Base-by-base conservation (phyloP, 768 basidiomycete genomes). In the Boletus reticulatus region DNA sequence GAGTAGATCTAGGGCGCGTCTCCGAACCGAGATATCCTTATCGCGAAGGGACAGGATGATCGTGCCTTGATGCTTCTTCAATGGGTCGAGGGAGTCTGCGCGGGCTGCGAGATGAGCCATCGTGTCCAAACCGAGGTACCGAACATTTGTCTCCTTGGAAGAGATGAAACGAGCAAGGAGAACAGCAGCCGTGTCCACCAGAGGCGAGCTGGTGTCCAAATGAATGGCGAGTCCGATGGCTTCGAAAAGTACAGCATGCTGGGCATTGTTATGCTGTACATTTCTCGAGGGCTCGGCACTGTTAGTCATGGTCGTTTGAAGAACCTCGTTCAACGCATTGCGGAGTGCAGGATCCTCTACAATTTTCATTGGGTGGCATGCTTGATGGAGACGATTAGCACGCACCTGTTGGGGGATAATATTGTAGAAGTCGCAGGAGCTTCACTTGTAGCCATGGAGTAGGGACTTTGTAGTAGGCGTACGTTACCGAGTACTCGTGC, bases 361-460 rank as follows among this genome's bases (percentile, higher is more conserved):
- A 20, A 41, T n/a, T 11, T 45, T 38, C 17, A 32, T 52, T 56
- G 52, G 59, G 43, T 39, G 50, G 50, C 6, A 46, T 47, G 36
- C 53, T 48, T 50, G 20, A 48, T 31, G 34, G 34, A 42, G 41
- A 39, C 6, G 49, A 51, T 37, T 31, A 12, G 16, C 27, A 69
- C 83, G 60, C 57, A 94, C 95, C 94, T 56, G 96, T 88, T 4
- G 97, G 92, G 8, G 96, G 87, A 68, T 98, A 98, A 70, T 97
- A 96, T 70, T 98, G 97, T 37, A 99, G 72, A 16, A 99, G 72
- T 22, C 94, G 88, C 14, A 99, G 78, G 4, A 99, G 81, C 70
- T 98, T 97, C 60, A 98, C 93, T 74, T 98, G 96, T 34, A 98
- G 77, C 97, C 96, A 98, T 1, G 96, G 96, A 22, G 91, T 91